Evolutionary conservation across 2,329 filamentous ascomycete species (phyloP).

Genomic region (Apiospora phragmitis): DNA sequence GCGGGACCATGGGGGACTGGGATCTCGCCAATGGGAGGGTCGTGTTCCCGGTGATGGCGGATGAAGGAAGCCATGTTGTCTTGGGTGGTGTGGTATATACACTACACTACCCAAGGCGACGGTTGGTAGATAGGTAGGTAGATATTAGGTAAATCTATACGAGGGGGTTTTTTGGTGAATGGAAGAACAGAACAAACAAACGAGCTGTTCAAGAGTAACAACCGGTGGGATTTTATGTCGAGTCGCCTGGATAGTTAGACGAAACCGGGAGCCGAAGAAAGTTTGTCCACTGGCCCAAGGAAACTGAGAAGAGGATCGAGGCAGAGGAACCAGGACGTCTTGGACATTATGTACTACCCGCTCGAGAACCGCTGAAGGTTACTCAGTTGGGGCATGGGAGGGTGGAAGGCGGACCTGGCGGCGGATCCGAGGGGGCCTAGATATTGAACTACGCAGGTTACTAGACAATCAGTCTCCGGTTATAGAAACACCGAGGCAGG

Average conservation of each 20-base stretch:
- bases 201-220: neutral
- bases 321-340: neutral
- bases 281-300: neutral
- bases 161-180: neutral
- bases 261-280: slow-evolving; percentile 1
- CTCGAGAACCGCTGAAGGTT: neutral
- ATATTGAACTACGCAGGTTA: neutral
- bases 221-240: neutral
- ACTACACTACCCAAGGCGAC: neutral
- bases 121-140: neutral
- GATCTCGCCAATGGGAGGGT: slow-evolving; percentile 49
- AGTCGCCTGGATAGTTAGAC: neutral
- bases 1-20: slow-evolving; percentile 56
- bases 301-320: neutral
- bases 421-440: neutral
- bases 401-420: neutral
- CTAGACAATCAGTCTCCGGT: neutral
- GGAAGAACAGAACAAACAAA: slow-evolving; percentile 10
- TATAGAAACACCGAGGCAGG: slow-evolving; percentile 4
- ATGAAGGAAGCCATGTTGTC: slow-evolving; percentile 36
- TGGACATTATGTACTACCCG: neutral
- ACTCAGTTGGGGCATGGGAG: neutral
- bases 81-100: neutral
- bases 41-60: slow-evolving; percentile 41
- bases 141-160: neutral